Conservation (phyloP, 352 stramenopile genomes). For the Globisporangium orthogonon region DNA sequence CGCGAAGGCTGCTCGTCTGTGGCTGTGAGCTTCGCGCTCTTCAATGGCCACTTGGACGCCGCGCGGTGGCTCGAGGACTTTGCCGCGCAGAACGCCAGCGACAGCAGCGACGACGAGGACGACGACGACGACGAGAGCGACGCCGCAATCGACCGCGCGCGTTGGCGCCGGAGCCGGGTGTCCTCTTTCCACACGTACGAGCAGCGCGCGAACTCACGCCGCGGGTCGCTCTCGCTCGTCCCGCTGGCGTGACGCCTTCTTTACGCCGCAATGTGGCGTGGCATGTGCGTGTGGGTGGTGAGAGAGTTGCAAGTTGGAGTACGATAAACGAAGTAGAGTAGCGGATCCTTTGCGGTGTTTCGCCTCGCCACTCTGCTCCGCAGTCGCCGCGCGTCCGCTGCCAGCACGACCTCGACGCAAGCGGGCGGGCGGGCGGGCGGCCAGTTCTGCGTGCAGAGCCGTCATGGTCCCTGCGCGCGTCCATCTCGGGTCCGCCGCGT, state of each 20-base stretch:
- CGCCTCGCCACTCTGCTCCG: too few relatives aligned
- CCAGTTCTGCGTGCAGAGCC: too few relatives aligned
- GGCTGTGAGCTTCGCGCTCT: slow-evolving; percentile 58
- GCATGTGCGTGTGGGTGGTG: neutral
- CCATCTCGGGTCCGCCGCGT: too few relatives aligned
- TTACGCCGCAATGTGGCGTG: neutral
- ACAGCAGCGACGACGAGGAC: slow-evolving; percentile 2
- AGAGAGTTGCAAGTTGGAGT: too few relatives aligned
- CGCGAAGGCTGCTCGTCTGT: slow-evolving; percentile 63
- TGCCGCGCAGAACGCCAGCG: slow-evolving; percentile 6
- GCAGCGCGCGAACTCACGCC: slow-evolving; percentile 13
- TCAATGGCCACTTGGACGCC: slow-evolving; percentile 63
- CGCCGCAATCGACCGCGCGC: neutral
- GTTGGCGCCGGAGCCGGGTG: slow-evolving; percentile 10
- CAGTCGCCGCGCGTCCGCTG: too few relatives aligned
- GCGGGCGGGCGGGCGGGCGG: too few relatives aligned
- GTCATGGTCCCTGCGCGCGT: too few relatives aligned
- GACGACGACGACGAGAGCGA: slow-evolving; percentile 6
- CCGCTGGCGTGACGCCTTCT: slow-evolving; percentile 5
- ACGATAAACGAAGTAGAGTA: too few relatives aligned
- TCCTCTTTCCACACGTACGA: slow-evolving; percentile 14
- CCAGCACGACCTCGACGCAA: too few relatives aligned
- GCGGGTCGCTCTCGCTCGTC: slow-evolving; percentile 6
- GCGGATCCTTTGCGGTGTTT: too few relatives aligned
- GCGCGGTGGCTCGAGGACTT: slow-evolving; percentile 58